Conservation (phyloP, 768 basidiomycete species). For the Mycena metata region DNA sequence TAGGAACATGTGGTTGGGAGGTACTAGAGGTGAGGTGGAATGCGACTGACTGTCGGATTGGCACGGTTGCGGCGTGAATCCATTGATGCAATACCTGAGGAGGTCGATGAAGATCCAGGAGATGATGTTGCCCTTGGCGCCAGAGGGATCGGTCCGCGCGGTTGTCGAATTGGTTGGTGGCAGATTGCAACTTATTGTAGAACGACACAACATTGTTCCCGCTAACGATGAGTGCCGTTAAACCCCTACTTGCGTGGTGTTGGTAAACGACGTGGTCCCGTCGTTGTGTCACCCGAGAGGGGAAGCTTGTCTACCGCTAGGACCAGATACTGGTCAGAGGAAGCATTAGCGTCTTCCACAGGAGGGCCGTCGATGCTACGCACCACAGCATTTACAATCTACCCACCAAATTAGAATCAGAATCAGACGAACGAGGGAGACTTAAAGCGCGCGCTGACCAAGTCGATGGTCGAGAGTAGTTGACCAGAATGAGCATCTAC, state of each 20-base stretch:
- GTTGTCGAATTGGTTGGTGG: conserved; percentile 48
- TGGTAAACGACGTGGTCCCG: conserved; percentile 40
- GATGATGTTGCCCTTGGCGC: conserved; percentile 62
- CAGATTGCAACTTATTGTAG: conserved; percentile 35
- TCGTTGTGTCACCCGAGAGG: conserved; percentile 63
- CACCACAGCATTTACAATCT: conserved; percentile 44
- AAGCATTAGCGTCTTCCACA: neutral
- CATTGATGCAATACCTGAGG: too few relatives aligned
- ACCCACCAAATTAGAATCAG: too few relatives aligned
- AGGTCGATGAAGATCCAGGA: conserved; percentile 67
- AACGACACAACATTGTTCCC: conserved; percentile 18
- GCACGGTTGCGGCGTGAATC: conserved; percentile 60
- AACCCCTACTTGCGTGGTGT: conserved; percentile 48
- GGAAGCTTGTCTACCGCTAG: conserved; percentile 58
- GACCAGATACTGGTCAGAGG: conserved; percentile 44
- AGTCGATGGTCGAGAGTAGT: conserved; percentile 57
- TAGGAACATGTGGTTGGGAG: too few relatives aligned
- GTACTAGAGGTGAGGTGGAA: neutral
- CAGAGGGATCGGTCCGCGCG: conserved; percentile 56
- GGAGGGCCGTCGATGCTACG: neutral
- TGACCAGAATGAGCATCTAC: conserved; percentile 59
- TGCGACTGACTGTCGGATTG: conserved; percentile 64
- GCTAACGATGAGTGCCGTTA: conserved; percentile 23
- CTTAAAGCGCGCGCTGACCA: conserved; percentile 38
- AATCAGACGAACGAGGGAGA: too few relatives aligned